phyloP scores from a whole-genome alignment of 2,329 filamentous ascomycete species.

The Calonectria naviculata region DNA sequence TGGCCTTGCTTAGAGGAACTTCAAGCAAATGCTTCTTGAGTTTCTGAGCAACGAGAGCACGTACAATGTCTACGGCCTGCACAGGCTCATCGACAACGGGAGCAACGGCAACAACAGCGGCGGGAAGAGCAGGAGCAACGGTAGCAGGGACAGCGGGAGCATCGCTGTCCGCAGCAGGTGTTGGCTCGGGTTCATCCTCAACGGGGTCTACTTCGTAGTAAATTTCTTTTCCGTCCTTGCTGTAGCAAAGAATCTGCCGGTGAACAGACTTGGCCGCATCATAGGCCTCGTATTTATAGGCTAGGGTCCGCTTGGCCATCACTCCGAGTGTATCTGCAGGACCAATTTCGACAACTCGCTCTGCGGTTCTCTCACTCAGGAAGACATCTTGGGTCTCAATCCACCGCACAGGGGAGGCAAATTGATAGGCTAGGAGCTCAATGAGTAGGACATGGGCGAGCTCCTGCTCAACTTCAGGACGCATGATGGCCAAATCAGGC shows the following conservation, averaged over 20 bases:
- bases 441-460: conserved; percentile 98
- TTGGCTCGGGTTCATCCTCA: conserved; percentile 84
- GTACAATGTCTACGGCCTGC: conserved; percentile 87
- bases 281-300: conserved; percentile 98
- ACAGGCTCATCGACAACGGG: conserved; percentile 88
- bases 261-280: conserved; percentile 97
- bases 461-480: conserved; percentile 99
- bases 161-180: conserved; percentile 59
- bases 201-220: conserved; percentile 98
- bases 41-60: conserved; percentile 93
- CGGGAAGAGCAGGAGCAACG: conserved; percentile 65
- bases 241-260: conserved; percentile 98
- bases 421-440: conserved; percentile 98
- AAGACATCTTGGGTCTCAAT: conserved; percentile 99
- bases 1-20: conserved; percentile 93
- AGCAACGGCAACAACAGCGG: conserved; percentile 68
- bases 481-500: conserved; percentile 72
- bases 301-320: conserved; percentile 96
- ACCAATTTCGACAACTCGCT: conserved; percentile 97
- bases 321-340: conserved; percentile 96
- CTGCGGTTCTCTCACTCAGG: conserved; percentile 92
- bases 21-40: conserved; percentile 93
- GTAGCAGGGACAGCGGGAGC: conserved; percentile 62
- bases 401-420: conserved; percentile 98
- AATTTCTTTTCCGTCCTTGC: conserved; percentile 99